Evolutionary conservation across 208 protist genomes (phyloP), one percentile per base, ranked within the genome.

Genomic region (Zelonia costaricensis): DNA sequence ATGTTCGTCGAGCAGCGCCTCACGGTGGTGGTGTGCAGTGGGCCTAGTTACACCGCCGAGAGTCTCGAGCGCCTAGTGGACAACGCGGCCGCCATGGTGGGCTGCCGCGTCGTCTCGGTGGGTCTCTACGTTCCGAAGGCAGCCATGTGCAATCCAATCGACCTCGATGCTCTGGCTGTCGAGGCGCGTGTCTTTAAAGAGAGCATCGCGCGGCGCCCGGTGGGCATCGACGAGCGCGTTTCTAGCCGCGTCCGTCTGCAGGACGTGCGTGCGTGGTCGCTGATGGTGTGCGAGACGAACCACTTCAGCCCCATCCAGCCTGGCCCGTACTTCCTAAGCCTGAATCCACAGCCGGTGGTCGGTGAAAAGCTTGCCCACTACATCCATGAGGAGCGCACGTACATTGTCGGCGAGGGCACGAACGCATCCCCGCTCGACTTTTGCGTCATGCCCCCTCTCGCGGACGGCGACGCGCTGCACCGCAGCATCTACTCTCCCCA

Each of bases 311-410:
- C 80, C 10, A 46, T 69, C 16, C 59, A 63, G 49, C 52, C 62
- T 16, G 80, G 78, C 20, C 78, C 78, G 1, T 80, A 91, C 49
- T 75, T 82, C 39, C 58, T 88, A 18, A 91, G 74, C 51, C 76
- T 88, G 3, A 86, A 88, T 62, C 84, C 80, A 1, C 65, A 64
- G 18, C 73, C 86, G 4, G 56, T 71, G 1, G 76, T 84, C 0
- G 79, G 79, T 8, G 81, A 92, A 55, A 88, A 86, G 62, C 61
- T 92, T n/a, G 75, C 75, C 1, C 79, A 92, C 52, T 61, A 64
- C 33, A 68, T 88, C 12, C 61, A 47, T 22, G 47, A 52, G 33
- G 81, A 69, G 10, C 35, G 62, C 42, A 80, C 69, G 9, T 88
- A 80, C 56, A 80, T 92, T 36, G 64, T 84, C 5, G 76, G 74